phyloP scores from a whole-genome alignment of 345 rosid genomes.

The Clarkia xantiana region DNA sequence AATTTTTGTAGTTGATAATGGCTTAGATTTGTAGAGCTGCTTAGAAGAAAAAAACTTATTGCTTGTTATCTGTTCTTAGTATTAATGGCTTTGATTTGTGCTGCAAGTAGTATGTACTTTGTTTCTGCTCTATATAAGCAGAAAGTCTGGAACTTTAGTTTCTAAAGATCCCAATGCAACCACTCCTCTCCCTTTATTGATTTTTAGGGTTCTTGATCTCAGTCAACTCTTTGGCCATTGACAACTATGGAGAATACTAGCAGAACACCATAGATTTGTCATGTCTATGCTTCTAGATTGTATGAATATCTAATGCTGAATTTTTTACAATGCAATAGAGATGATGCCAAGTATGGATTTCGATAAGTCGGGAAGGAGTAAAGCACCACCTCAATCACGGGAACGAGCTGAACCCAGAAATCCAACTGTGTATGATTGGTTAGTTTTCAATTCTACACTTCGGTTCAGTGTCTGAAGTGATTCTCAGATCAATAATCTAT shows the following conservation, averaged over 20 bases:
- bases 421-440: constrained; percentile 57
- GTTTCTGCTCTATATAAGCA: too few relatives aligned
- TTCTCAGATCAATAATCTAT: neutral
- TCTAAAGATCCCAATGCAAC: too few relatives aligned
- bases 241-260: too few relatives aligned
- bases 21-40: too few relatives aligned
- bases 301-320: neutral
- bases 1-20: too few relatives aligned
- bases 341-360: constrained; percentile 44
- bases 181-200: too few relatives aligned
- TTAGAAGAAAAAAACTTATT: neutral
- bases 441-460: neutral
- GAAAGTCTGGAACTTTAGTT: too few relatives aligned
- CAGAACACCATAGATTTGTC: too few relatives aligned
- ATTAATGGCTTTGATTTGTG: neutral
- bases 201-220: too few relatives aligned
- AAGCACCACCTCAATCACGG: constrained; percentile 14
- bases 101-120: too few relatives aligned
- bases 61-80: neutral
- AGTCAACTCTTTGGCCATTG: too few relatives aligned
- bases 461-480: neutral
- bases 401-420: constrained; percentile 26
- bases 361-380: constrained; percentile 25
- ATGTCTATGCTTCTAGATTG: too few relatives aligned
- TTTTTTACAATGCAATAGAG: constrained; percentile 25